A percentile compares a stretch with the other conserved stretches of the same genome.
phyloP scores from a whole-genome alignment of 805 yeast species.

The Metschnikowia henanensis region DNA sequence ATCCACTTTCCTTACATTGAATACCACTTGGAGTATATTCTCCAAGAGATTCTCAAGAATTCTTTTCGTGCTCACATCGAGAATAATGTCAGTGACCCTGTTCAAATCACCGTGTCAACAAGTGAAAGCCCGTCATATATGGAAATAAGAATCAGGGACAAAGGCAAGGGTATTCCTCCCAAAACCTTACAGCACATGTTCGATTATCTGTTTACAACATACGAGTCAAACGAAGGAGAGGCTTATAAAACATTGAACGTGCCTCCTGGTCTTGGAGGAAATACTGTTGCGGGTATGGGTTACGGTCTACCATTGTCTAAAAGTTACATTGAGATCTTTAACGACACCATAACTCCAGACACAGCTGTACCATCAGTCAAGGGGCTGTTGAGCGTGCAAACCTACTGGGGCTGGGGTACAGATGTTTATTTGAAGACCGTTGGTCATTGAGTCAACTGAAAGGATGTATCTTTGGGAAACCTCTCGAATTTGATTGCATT shows the following conservation, averaged over 20 bases:
- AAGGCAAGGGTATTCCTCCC: constrained; percentile 86
- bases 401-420: constrained; percentile 76
- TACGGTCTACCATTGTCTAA: constrained; percentile 87
- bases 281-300: constrained; percentile 90
- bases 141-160: constrained; percentile 78
- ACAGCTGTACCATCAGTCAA: constrained; percentile 19
- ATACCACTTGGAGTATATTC: constrained; percentile 82
- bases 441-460: constrained; percentile 21
- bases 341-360: constrained; percentile 26
- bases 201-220: constrained; percentile 86
- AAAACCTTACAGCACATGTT: constrained; percentile 65
- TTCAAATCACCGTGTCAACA: constrained; percentile 38
- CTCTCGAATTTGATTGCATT: too few relatives aligned
- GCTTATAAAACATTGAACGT: constrained; percentile 61
- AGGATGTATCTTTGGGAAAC: too few relatives aligned
- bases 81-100: constrained; percentile 43
- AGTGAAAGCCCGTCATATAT: constrained; percentile 41
- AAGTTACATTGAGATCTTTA: constrained; percentile 42
- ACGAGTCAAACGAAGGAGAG: constrained; percentile 57
- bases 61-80: constrained; percentile 89
- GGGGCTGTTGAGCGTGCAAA: constrained; percentile 61
- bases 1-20: constrained; percentile 80
- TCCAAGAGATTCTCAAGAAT: constrained; percentile 85
- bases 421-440: constrained; percentile 63
- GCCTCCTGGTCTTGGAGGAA: constrained; percentile 71